Percentiles rank a stretch among this genome's conserved stretches.
phyloP scores from a whole-genome alignment of 768 basidiomycete genomes.

The Tephrocybe rancida region DNA sequence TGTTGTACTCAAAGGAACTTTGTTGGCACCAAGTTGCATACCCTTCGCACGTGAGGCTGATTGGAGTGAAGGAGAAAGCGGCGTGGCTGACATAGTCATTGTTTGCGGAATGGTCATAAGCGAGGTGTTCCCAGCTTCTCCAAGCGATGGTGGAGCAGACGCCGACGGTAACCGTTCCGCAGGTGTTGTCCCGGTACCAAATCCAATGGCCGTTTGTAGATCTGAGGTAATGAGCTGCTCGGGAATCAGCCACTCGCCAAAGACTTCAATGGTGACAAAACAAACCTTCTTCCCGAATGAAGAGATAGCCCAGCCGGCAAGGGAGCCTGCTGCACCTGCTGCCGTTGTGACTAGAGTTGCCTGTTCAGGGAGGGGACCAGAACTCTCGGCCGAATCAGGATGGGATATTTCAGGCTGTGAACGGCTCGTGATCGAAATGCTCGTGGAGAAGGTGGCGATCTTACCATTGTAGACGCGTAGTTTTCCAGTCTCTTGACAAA shows the following conservation, averaged over 20 bases:
- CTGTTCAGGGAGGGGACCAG: conserved; percentile 35
- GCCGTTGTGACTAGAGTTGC: conserved; percentile 78
- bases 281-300: conserved; percentile 81
- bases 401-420: conserved; percentile 41
- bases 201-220: conserved; percentile 66
- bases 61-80: conserved; percentile 12
- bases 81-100: conserved; percentile 9
- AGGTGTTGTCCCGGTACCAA: conserved; percentile 21
- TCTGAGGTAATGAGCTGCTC: conserved; percentile 73
- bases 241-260: not conserved
- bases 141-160: conserved; percentile 29
- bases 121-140: conserved; percentile 17
- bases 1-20: conserved; percentile 36
- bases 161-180: conserved; percentile 46
- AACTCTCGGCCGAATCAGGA: conserved; percentile 28
- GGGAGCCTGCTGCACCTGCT: conserved; percentile 86
- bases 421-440: not conserved
- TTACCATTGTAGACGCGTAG: conserved; percentile 81
- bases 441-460: not conserved
- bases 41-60: conserved; percentile 49
- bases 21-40: conserved; percentile 71
- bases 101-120: not conserved
- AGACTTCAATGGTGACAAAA: not conserved
- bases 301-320: conserved; percentile 97
- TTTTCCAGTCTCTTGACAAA: conserved; percentile 84